Evolutionary conservation across 371 early-diverging fungal species (phyloP).

Genomic region (Apophysomyces sp.): DNA sequence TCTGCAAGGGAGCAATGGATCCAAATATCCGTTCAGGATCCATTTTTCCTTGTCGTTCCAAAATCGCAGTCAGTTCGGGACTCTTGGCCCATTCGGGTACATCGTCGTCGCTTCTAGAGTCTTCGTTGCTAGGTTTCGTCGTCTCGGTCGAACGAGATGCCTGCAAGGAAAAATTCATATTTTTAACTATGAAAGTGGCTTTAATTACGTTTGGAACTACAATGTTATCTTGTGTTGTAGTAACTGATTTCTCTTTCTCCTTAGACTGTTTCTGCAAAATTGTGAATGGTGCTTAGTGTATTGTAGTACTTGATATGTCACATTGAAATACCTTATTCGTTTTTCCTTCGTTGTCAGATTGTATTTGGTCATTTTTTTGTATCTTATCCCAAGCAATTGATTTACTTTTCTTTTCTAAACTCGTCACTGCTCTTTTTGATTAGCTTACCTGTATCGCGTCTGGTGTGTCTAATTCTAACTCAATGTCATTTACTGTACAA

Average conservation of each 20-base stretch:
- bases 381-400: no score
- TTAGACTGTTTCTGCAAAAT: background rate
- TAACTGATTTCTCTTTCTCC: background rate
- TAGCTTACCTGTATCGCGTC: no score
- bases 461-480: background rate
- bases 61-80: background rate
- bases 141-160: background rate
- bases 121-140: background rate
- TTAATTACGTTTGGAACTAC: background rate
- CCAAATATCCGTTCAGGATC: conserved; percentile 5
- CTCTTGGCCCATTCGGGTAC: conserved; percentile 1
- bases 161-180: background rate
- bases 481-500: background rate
- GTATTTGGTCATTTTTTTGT: no score
- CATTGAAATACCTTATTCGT: no score
- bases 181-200: background rate
- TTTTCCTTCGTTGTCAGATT: no score
- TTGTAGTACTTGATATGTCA: no score
- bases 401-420: no score
- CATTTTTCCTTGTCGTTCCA: background rate
- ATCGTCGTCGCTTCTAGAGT: background rate
- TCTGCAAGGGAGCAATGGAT: conserved; percentile 5
- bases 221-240: background rate
- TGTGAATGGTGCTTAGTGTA: background rate
- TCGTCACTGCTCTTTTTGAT: no score